Percentiles rank a stretch among this genome's conserved stretches.
Evolutionary conservation across 2,329 filamentous ascomycete species (phyloP).

Genomic region (Fusarium napiforme): DNA sequence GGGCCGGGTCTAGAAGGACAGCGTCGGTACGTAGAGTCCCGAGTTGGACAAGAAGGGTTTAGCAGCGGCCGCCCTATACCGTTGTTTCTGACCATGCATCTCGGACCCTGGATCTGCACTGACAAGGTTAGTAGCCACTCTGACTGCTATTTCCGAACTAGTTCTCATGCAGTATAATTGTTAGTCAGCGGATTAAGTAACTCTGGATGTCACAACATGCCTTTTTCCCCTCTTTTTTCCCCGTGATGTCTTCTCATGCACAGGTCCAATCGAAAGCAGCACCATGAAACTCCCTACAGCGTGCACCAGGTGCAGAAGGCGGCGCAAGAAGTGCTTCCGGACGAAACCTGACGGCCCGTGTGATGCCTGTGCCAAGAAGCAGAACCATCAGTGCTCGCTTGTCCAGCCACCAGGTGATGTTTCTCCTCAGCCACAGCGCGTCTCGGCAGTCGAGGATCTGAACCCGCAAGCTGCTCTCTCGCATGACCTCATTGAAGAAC

Average conservation of each 20-base stretch:
- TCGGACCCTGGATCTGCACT: not conserved
- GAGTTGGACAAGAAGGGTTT: not conserved
- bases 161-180: not conserved
- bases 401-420: not conserved
- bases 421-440: not conserved
- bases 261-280: not conserved
- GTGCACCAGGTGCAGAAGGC: constrained; percentile 8
- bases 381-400: constrained; percentile 2
- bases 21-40: not conserved
- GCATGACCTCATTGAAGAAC: constrained; percentile 10
- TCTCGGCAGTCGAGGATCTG: not conserved
- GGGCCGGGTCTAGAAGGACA: not conserved
- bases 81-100: not conserved
- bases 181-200: not conserved
- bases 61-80: not conserved
- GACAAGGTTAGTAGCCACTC: not conserved
- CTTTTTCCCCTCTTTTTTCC: not conserved
- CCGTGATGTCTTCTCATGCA: too few relatives aligned
- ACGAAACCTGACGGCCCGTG: not conserved
- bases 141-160: not conserved
- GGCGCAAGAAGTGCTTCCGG: constrained; percentile 10
- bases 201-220: not conserved
- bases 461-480: not conserved
- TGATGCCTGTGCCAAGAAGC: constrained; percentile 1
- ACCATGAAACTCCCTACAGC: constrained; percentile 2